Percentiles rank a stretch among this genome's conserved stretches.
Conservation (phyloP, 2,329 filamentous ascomycete genomes). For the Fusarium pseudocircinatum region DNA sequence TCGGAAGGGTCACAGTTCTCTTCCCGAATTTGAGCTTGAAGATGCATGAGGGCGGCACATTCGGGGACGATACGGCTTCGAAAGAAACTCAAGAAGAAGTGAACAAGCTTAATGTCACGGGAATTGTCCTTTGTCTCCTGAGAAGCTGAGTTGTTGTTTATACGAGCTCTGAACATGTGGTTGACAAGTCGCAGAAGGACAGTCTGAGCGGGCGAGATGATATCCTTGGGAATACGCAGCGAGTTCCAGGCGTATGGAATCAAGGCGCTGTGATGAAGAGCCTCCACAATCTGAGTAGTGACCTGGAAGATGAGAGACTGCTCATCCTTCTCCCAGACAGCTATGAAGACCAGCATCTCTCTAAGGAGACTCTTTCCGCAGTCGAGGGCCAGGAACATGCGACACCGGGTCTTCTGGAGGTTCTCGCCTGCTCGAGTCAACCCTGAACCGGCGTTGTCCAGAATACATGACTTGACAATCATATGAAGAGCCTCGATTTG, state of each 20-base stretch:
- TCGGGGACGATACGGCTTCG: conserved; percentile 92
- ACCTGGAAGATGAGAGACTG: conserved; percentile 96
- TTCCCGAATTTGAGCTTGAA: conserved; percentile 88
- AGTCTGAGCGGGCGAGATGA: conserved; percentile 93
- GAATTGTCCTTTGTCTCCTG: conserved; percentile 63
- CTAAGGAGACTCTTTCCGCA: conserved; percentile 89
- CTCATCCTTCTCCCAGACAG: conserved; percentile 95
- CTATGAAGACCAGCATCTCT: conserved; percentile 94
- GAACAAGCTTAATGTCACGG: conserved; percentile 72
- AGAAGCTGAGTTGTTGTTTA: conserved; percentile 53
- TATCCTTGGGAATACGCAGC: conserved; percentile 91
- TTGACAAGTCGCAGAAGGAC: conserved; percentile 91
- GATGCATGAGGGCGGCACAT: conserved; percentile 91
- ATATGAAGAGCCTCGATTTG: conserved; percentile 97
- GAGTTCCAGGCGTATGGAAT: conserved; percentile 94
- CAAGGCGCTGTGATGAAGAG: conserved; percentile 87
- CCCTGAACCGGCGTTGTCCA: conserved; percentile 80
- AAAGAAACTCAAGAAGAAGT: conserved; percentile 94
- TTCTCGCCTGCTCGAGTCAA: conserved; percentile 76
- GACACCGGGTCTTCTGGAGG: conserved; percentile 88
- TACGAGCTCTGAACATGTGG: conserved; percentile 79
- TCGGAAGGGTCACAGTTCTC: conserved; percentile 81
- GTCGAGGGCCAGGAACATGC: conserved; percentile 88
- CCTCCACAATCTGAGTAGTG: conserved; percentile 94
- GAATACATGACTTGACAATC: conserved; percentile 95